A percentile compares a stretch with the other conserved stretches of the same genome.
Evolutionary conservation across 306 rosid genomes (phyloP).

Genomic region (Lathyrus tuberosus): DNA sequence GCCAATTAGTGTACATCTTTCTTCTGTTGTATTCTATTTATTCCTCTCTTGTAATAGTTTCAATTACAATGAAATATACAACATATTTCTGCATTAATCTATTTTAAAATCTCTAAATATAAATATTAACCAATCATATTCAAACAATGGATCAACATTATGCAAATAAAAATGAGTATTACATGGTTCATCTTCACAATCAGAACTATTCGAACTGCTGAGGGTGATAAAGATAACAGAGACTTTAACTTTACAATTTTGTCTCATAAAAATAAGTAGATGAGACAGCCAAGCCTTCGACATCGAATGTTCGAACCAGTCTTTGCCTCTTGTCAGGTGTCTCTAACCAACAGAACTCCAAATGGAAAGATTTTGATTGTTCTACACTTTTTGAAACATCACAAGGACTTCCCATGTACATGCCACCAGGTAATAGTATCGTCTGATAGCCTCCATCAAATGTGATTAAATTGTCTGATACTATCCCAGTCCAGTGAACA

Average conservation of each 20-base stretch:
- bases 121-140: neutral
- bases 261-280: slow-evolving; percentile 81
- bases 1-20: too few species aligned
- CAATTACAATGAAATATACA: too few species aligned
- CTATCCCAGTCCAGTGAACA: slow-evolving; percentile 84
- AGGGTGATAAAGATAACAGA: neutral
- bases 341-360: slow-evolving; percentile 96
- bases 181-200: slow-evolving; percentile 9
- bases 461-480: slow-evolving; percentile 59
- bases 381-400: slow-evolving; percentile 81
- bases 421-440: slow-evolving; percentile 86
- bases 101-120: too few species aligned
- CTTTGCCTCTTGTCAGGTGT: slow-evolving; percentile 79
- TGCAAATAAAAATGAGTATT: slow-evolving; percentile 9
- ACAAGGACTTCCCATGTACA: slow-evolving; percentile 90
- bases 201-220: neutral
- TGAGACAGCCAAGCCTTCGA: slow-evolving; percentile 94
- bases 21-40: too few species aligned
- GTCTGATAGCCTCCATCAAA: slow-evolving; percentile 84
- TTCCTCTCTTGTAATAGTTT: too few species aligned
- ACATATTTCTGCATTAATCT: too few species aligned
- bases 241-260: slow-evolving; percentile 54
- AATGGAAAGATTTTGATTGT: slow-evolving; percentile 74
- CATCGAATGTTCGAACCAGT: slow-evolving; percentile 81
- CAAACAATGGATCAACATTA: slow-evolving; percentile 17